These are phyloP conservation scores for Leptographium galeiforme DNA, from an alignment of 2,329 filamentous ascomycete genomes.

Conservation along the genomic window DNA sequence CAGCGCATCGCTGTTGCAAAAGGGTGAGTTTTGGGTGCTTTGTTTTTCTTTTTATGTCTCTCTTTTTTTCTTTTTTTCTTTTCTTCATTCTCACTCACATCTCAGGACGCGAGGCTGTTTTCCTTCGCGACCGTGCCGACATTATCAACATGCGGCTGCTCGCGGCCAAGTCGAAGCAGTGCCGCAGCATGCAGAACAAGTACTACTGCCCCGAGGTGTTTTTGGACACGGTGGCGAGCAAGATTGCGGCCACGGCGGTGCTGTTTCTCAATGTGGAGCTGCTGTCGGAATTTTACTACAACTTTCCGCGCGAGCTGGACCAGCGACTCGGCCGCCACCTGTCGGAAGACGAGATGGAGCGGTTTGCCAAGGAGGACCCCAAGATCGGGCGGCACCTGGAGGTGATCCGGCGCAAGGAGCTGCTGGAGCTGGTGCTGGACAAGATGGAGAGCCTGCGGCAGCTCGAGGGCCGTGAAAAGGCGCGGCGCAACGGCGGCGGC, in stretches of 20 bases:
- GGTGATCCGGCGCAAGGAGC: constrained; percentile 79
- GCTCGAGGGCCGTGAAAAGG: constrained; percentile 62
- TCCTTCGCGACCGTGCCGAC: constrained; percentile 81
- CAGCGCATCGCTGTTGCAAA: constrained; percentile 69
- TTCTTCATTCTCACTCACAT: too few relatives aligned
- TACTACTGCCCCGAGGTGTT: constrained; percentile 96
- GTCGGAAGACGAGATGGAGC: constrained; percentile 66
- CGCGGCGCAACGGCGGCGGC: constrained; percentile 14
- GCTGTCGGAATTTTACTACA: constrained; percentile 93
- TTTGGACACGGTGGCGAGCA: constrained; percentile 91
- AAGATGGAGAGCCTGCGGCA: constrained; percentile 90
- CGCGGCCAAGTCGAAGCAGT: constrained; percentile 85
- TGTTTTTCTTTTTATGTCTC: constrained; percentile 7
- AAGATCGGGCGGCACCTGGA: constrained; percentile 83
- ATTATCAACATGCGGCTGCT: constrained; percentile 82
- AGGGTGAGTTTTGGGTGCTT: constrained; percentile 47
- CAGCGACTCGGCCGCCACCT: constrained; percentile 71
- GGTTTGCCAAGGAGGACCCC: constrained; percentile 84
- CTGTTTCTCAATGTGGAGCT: constrained; percentile 96
- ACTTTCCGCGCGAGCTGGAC: constrained; percentile 89
- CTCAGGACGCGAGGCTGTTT: constrained; percentile 85
- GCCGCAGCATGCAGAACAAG: constrained; percentile 71
- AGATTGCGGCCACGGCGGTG: constrained; percentile 87
- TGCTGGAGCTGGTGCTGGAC: constrained; percentile 81
- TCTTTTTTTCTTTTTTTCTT: background rate